Evolutionary conservation across 768 basidiomycete species (phyloP).

Genomic region (Agaricus subrufescens): DNA sequence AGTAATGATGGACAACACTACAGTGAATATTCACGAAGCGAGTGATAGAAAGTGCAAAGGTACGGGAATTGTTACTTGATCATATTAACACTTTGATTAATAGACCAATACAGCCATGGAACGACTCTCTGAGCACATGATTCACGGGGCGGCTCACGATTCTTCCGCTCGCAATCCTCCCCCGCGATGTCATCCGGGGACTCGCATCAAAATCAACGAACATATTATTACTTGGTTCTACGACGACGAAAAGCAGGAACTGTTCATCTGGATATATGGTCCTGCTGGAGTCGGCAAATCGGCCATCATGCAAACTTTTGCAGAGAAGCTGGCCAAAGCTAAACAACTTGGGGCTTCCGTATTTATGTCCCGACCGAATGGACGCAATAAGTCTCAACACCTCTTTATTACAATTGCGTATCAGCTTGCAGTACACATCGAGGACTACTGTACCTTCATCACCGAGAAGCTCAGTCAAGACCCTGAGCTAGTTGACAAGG

Average conservation of each 20-base stretch:
- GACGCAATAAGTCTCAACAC: background rate
- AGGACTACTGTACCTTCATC: background rate
- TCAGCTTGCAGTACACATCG: background rate
- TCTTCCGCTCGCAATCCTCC: background rate
- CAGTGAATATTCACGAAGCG: too few relatives aligned
- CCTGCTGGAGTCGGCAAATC: slow-evolving; percentile 10
- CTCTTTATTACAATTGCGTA: background rate
- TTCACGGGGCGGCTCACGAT: background rate
- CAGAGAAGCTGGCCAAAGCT: background rate
- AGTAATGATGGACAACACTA: too few relatives aligned
- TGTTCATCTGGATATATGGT: slow-evolving; percentile 5
- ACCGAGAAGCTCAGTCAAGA: background rate
- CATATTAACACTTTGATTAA: too few relatives aligned
- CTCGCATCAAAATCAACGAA: background rate
- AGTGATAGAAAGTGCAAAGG: too few relatives aligned
- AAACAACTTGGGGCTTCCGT: background rate
- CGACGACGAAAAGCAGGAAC: background rate
- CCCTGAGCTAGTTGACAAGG: background rate
- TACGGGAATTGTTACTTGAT: background rate
- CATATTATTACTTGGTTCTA: background rate
- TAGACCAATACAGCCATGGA: background rate
- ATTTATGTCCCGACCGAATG: slow-evolving; percentile 1
- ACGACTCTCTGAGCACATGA: background rate
- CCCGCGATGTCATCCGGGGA: background rate
- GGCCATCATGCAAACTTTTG: slow-evolving; percentile 5